Evolutionary conservation across 495 filamentous ascomycete genomes (phyloP).

Genomic region (Aspergillus incahuasiensis): DNA sequence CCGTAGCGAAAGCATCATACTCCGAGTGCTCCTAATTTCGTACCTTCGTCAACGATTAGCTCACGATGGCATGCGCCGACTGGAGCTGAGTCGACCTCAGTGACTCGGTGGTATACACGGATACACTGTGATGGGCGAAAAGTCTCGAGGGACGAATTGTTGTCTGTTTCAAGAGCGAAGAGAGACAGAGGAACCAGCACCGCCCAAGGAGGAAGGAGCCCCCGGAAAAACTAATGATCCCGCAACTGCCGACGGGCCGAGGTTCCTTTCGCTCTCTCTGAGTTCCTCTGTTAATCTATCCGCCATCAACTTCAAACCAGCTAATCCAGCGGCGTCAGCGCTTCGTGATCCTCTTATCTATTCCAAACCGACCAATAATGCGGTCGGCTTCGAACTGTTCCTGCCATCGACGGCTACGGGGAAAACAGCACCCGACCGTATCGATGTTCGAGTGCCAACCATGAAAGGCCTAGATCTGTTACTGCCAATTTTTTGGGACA

Average conservation of each 20-base stretch:
- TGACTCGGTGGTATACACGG: too few relatives aligned
- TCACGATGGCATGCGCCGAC: too few relatives aligned
- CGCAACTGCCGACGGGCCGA: not conserved
- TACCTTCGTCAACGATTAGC: too few relatives aligned
- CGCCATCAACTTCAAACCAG: not conserved
- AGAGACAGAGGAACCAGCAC: too few relatives aligned
- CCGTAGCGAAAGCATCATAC: too few relatives aligned
- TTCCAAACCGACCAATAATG: not conserved
- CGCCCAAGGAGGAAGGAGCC: too few relatives aligned
- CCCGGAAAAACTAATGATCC: not conserved
- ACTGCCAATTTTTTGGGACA: not conserved
- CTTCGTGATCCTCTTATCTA: not conserved
- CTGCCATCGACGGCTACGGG: not conserved
- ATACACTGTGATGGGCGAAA: too few relatives aligned
- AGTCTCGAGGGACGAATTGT: too few relatives aligned
- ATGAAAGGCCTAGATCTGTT: not conserved
- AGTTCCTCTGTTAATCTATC: not conserved
- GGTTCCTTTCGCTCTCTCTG: not conserved
- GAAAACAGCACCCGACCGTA: too few relatives aligned
- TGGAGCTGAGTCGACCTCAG: too few relatives aligned
- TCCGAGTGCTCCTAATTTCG: too few relatives aligned
- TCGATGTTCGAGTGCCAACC: not conserved
- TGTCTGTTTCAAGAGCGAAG: too few relatives aligned
- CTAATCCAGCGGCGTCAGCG: not conserved
- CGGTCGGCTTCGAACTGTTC: not conserved